Evolutionary conservation across 2,329 filamentous ascomycete genomes (phyloP).

Genomic region (Trichoderma simmonsii): DNA sequence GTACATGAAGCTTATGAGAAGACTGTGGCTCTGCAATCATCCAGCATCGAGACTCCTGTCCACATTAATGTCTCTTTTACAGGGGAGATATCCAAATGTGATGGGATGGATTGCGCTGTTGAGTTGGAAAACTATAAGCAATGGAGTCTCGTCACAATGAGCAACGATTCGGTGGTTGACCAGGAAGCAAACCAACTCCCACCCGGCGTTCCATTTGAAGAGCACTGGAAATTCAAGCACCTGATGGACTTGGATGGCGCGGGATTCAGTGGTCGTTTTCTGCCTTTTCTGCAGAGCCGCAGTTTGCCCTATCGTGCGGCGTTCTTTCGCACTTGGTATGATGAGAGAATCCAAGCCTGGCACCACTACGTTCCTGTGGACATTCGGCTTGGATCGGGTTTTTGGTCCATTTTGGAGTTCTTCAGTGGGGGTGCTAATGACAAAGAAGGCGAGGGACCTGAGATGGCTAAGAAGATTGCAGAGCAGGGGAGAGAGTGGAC

Average conservation of each 20-base stretch:
- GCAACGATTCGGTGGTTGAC: background rate
- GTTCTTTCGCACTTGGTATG: constrained; percentile 64
- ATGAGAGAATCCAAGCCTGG: constrained; percentile 59
- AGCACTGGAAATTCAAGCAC: constrained; percentile 59
- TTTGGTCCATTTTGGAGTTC: constrained; percentile 52
- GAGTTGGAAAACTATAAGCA: constrained; percentile 35
- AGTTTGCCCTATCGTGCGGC: constrained; percentile 63
- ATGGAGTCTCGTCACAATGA: constrained; percentile 36
- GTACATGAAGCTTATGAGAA: constrained; percentile 50
- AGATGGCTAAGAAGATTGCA: constrained; percentile 23
- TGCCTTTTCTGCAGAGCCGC: constrained; percentile 64
- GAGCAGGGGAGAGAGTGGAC: constrained; percentile 54
- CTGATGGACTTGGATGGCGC: constrained; percentile 71
- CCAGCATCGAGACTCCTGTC: constrained; percentile 30
- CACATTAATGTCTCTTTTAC: constrained; percentile 38
- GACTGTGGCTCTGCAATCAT: constrained; percentile 23
- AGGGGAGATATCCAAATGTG: constrained; percentile 38
- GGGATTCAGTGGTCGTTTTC: constrained; percentile 60
- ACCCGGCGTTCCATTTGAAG: constrained; percentile 22
- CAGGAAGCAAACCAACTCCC: background rate
- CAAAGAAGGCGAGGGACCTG: constrained; percentile 10
- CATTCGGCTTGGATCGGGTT: constrained; percentile 47
- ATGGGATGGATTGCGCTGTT: constrained; percentile 43
- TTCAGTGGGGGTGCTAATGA: constrained; percentile 16
- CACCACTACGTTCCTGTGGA: constrained; percentile 63